Conservation (phyloP, 2,329 filamentous ascomycete species). For the Capronia epimyces region DNA sequence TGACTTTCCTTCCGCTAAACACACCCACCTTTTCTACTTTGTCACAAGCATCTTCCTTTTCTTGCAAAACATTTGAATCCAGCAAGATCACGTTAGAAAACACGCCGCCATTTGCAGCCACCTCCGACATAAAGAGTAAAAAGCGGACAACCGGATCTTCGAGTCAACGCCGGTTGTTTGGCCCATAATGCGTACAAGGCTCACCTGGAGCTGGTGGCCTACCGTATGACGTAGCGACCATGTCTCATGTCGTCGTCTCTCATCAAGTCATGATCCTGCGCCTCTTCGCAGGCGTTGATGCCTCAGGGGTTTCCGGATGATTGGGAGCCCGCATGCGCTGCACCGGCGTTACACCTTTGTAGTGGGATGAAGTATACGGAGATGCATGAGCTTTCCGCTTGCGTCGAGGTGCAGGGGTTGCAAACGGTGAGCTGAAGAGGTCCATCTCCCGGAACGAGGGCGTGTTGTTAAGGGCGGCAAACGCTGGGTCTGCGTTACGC, state of each 20-base stretch:
- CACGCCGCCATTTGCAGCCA: background rate
- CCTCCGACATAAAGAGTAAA: background rate
- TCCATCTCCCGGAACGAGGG: slow-evolving; percentile 39
- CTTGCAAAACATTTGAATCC: no score
- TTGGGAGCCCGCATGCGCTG: slow-evolving; percentile 28
- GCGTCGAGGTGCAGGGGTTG: slow-evolving; percentile 18
- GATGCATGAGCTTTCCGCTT: slow-evolving; percentile 24
- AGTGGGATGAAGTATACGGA: slow-evolving; percentile 29
- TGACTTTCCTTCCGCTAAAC: no score
- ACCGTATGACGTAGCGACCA: slow-evolving; percentile 11
- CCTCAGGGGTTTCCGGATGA: slow-evolving; percentile 20
- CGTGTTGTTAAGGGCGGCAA: slow-evolving; percentile 38
- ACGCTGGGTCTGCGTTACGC: slow-evolving; percentile 47
- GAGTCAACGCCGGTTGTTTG: slow-evolving; percentile 10
- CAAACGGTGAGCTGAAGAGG: slow-evolving; percentile 22
- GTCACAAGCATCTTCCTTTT: background rate
- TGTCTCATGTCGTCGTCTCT: slow-evolving; percentile 21
- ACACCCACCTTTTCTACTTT: background rate
- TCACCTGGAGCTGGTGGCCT: slow-evolving; percentile 2
- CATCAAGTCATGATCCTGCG: slow-evolving; percentile 24
- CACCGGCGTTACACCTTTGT: slow-evolving; percentile 29
- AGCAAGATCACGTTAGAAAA: no score
- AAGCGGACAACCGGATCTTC: background rate
- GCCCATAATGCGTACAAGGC: slow-evolving; percentile 18
- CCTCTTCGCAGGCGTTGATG: slow-evolving; percentile 24